Evolutionary conservation across 805 yeast species (phyloP).

Genomic region (Metschnikowia chrysomelidarum): DNA sequence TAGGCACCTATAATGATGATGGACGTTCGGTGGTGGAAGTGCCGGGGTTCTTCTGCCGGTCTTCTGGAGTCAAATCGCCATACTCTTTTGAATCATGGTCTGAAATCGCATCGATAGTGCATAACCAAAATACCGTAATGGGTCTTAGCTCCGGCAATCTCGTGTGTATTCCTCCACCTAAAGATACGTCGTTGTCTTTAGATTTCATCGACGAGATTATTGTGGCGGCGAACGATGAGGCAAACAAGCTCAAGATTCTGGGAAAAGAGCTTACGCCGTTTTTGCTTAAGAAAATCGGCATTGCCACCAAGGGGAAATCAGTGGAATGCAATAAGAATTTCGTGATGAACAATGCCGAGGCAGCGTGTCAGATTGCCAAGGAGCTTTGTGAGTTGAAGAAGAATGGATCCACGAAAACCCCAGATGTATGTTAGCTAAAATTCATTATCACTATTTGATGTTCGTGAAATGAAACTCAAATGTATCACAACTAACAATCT

Average conservation of each 20-base stretch:
- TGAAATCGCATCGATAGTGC: constrained; percentile 64
- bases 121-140: constrained; percentile 44
- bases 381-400: constrained; percentile 32
- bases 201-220: constrained; percentile 55
- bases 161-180: constrained; percentile 82
- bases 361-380: constrained; percentile 66
- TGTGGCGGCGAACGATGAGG: constrained; percentile 55
- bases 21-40: constrained; percentile 45
- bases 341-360: constrained; percentile 70
- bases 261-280: constrained; percentile 86
- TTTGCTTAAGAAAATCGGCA: constrained; percentile 60
- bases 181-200: constrained; percentile 54
- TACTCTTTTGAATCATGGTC: constrained; percentile 51
- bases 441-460: too few species aligned
- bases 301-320: constrained; percentile 66
- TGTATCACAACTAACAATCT: constrained; percentile 9
- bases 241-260: constrained; percentile 46
- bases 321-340: constrained; percentile 70
- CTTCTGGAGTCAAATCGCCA: constrained; percentile 73
- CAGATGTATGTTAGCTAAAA: too few species aligned
- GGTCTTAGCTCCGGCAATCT: constrained; percentile 64
- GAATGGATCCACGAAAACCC: too few species aligned
- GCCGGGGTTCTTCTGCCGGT: constrained; percentile 82
- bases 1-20: constrained; percentile 58
- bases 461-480: too few species aligned